Evolutionary conservation across 805 yeast genomes (phyloP).

Genomic region (Metschnikowia cerradonensis): DNA sequence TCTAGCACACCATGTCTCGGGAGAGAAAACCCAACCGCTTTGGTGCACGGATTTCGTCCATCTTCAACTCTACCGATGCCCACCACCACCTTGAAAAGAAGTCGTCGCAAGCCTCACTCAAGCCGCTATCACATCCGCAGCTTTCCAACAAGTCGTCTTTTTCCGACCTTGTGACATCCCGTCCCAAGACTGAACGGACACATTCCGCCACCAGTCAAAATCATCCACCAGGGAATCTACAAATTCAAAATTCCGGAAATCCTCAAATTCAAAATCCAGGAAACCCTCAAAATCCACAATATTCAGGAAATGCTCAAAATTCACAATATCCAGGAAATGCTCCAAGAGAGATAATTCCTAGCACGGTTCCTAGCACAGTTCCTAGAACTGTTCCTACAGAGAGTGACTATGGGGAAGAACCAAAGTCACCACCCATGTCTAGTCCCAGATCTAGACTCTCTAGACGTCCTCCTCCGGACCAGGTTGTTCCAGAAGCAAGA

Average conservation of each 20-base stretch:
- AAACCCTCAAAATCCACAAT: no score
- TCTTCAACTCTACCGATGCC: slow-evolving; percentile 19
- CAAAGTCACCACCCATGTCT: neutral
- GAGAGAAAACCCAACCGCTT: slow-evolving; percentile 17
- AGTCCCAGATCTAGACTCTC: neutral
- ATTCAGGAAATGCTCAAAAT: no score
- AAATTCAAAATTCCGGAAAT: no score
- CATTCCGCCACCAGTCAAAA: no score
- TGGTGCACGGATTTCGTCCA: slow-evolving; percentile 30
- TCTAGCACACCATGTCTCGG: slow-evolving; percentile 6
- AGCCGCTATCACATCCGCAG: slow-evolving; percentile 4
- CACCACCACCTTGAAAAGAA: slow-evolving; percentile 8
- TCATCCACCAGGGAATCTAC: no score
- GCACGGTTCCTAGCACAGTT: no score
- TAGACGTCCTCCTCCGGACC: neutral
- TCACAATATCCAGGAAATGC: no score
- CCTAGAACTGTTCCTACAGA: no score
- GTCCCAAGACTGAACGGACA: no score
- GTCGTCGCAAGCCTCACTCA: neutral
- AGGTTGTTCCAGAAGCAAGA: neutral
- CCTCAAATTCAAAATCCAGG: no score
- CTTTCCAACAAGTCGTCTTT: neutral
- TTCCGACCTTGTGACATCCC: neutral
- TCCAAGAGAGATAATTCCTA: no score
- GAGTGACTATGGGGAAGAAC: neutral